These are phyloP conservation scores for Adenanthera pavonina DNA, from an alignment of 306 rosid species.

Conservation along the genomic window DNA sequence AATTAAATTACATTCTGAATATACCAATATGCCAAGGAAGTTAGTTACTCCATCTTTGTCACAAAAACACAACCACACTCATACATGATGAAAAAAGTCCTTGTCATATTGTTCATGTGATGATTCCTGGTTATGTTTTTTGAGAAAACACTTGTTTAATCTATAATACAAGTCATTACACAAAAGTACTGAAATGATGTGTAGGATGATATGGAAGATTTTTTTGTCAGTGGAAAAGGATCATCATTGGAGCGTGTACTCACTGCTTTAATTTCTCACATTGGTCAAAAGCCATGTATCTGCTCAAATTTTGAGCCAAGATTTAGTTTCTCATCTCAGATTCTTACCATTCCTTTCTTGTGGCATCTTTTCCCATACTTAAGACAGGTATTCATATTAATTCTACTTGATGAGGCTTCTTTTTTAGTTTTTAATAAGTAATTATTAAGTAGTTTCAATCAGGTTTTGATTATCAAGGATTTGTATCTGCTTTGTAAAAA, in stretches of 20 bases:
- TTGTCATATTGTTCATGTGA: slow-evolving; percentile 16
- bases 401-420: slow-evolving; percentile 25
- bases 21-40: slow-evolving; percentile 14
- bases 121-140: slow-evolving; percentile 19
- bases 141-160: slow-evolving; percentile 27
- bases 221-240: slow-evolving; percentile 44
- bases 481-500: slow-evolving; percentile 36
- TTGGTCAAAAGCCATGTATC: slow-evolving; percentile 74
- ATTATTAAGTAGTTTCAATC: background rate
- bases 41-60: slow-evolving; percentile 15
- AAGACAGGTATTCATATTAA: slow-evolving; percentile 63
- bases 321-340: slow-evolving; percentile 87
- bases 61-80: background rate
- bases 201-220: slow-evolving; percentile 60
- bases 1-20: slow-evolving; percentile 2
- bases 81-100: background rate
- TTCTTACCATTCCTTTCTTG: slow-evolving; percentile 84
- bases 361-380: slow-evolving; percentile 82
- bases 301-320: slow-evolving; percentile 66
- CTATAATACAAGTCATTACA: slow-evolving; percentile 21
- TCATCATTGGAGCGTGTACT: slow-evolving; percentile 82
- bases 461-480: slow-evolving; percentile 10
- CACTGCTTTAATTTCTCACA: slow-evolving; percentile 64
- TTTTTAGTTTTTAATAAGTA: slow-evolving; percentile 1
- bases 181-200: slow-evolving; percentile 40